phyloP scores from a whole-genome alignment of 176 grass and related monocot species.

The Musa beccarii region DNA sequence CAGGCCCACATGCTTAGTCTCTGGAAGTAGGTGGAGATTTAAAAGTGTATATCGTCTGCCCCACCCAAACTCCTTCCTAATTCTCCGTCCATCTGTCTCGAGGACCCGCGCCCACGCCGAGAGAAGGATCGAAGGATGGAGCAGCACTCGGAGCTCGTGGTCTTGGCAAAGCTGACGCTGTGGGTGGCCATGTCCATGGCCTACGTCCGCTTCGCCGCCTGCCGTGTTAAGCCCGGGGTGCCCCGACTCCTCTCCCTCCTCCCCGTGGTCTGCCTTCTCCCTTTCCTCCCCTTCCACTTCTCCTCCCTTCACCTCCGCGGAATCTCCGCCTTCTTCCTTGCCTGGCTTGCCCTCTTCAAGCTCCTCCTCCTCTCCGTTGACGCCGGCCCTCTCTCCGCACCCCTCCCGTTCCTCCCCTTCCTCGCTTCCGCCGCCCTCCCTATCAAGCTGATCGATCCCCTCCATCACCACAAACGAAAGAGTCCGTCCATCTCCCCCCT shows the following conservation, averaged over 20 bases:
- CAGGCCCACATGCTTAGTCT: no score
- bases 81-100: no score
- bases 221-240: conserved; percentile 21
- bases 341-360: conserved; percentile 56
- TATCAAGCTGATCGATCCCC: conserved; percentile 25
- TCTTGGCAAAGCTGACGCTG: conserved; percentile 20
- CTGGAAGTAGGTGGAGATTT: no score
- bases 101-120: no score
- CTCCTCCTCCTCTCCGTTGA: conserved; percentile 55
- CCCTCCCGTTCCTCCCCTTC: conserved; percentile 30
- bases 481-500: not conserved
- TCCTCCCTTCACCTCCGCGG: conserved; percentile 41
- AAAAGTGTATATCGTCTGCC: no score
- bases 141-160: conserved; percentile 15
- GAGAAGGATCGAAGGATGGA: not conserved
- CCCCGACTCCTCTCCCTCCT: conserved; percentile 33
- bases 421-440: conserved; percentile 41
- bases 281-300: conserved; percentile 30
- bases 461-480: not conserved
- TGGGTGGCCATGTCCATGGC: conserved; percentile 13
- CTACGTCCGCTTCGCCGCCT: conserved; percentile 39
- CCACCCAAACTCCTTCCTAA: no score
- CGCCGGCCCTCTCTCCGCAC: conserved; percentile 35
- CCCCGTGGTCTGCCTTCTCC: conserved; percentile 40
- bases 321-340: conserved; percentile 38